Conservation (phyloP, 352 stramenopile genomes). For the Globisporangium cystogenes region DNA sequence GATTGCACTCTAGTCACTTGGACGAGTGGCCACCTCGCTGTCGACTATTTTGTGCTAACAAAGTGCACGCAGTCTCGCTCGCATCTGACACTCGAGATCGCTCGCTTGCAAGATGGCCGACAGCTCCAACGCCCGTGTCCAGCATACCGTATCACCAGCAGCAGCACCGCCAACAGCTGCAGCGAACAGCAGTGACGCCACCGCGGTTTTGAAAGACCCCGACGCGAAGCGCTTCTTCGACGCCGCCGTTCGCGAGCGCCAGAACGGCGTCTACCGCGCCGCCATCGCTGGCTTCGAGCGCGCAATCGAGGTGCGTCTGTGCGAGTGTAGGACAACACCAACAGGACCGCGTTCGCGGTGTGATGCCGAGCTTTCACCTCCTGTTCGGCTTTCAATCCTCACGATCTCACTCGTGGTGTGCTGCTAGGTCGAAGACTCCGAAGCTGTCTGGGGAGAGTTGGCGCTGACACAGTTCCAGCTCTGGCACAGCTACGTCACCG, state of each 20-base stretch:
- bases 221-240: constrained; percentile 19
- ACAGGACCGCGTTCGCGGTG: neutral
- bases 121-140: no score
- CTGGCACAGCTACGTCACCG: constrained; percentile 41
- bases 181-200: neutral
- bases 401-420: neutral
- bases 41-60: no score
- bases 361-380: neutral
- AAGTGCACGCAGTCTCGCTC: no score
- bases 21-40: no score
- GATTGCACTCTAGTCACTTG: no score
- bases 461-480: constrained; percentile 51
- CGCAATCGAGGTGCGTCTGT: constrained; percentile 34
- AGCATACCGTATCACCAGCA: no score
- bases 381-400: neutral
- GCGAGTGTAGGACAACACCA: neutral
- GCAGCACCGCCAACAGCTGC: neutral
- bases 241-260: constrained; percentile 27
- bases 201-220: constrained; percentile 16
- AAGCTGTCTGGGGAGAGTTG: constrained; percentile 51
- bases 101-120: no score
- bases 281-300: constrained; percentile 31
- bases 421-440: constrained; percentile 51
- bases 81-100: no score
- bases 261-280: constrained; percentile 31